phyloP scores from a whole-genome alignment of 306 rosid species.

The Dryas drummondii region DNA sequence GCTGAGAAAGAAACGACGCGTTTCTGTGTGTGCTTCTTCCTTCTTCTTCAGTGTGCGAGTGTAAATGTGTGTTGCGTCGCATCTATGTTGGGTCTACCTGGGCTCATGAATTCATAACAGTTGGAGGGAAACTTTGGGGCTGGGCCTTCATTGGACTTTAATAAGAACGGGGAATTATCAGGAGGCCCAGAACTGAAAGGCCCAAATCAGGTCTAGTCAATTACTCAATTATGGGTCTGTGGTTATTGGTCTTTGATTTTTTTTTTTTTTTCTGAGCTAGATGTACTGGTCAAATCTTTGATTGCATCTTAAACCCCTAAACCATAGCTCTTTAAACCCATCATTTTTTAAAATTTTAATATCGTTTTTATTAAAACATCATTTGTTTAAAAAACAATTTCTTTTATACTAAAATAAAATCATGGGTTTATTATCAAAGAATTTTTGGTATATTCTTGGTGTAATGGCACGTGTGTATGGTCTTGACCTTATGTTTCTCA shows the following conservation, averaged over 20 bases:
- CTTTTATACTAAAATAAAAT: too few species aligned
- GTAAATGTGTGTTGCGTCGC: background rate
- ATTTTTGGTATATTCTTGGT: background rate
- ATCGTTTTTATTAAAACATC: too few species aligned
- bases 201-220: background rate
- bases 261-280: too few species aligned
- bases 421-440: background rate
- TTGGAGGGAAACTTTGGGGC: background rate
- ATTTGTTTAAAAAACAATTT: too few species aligned
- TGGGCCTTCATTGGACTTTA: conserved; percentile 4
- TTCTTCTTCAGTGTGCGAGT: background rate
- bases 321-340: too few species aligned
- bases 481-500: background rate
- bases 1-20: background rate
- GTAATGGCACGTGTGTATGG: too few species aligned
- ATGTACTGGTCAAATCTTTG: too few species aligned
- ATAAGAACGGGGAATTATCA: background rate
- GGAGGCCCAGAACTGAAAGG: background rate
- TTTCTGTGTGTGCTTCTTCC: background rate
- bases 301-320: too few species aligned
- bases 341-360: too few species aligned
- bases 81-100: background rate
- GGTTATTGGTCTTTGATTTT: too few species aligned
- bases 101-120: too few species aligned
- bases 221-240: too few species aligned